Evolutionary conservation across 1,139 yeast species (phyloP).

Genomic region (Lizanozyma gosingica): DNA sequence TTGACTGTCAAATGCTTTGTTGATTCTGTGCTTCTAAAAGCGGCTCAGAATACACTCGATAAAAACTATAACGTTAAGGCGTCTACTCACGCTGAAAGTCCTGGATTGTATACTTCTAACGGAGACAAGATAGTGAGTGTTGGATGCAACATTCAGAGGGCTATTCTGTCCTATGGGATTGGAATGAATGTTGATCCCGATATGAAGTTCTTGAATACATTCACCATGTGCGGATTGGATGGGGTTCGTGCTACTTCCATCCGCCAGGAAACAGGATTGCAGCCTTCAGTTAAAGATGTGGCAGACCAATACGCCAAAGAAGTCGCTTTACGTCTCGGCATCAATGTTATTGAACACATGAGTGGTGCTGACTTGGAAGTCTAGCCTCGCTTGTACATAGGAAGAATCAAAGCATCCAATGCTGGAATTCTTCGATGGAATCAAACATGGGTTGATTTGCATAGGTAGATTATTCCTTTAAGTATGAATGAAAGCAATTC

Average conservation of each 20-base stretch:
- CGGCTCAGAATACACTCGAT: conserved; percentile 47
- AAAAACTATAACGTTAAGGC: conserved; percentile 33
- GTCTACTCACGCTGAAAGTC: conserved; percentile 53
- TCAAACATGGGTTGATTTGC: no score
- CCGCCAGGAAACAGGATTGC: conserved; percentile 11
- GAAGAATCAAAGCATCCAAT: no score
- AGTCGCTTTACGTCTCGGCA: conserved; percentile 40
- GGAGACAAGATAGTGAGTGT: conserved; percentile 72
- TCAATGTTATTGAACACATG: conserved; percentile 34
- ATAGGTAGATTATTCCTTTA: no score
- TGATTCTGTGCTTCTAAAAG: conserved; percentile 51
- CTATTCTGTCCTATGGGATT: conserved; percentile 84
- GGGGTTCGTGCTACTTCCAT: conserved; percentile 39
- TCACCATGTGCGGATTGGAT: conserved; percentile 83
- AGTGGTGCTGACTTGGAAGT: background rate
- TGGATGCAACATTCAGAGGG: conserved; percentile 79
- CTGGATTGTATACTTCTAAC: conserved; percentile 78
- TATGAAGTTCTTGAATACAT: conserved; percentile 55
- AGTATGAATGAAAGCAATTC: no score
- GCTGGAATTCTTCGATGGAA: no score
- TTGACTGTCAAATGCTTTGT: conserved; percentile 73
- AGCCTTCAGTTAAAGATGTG: conserved; percentile 29
- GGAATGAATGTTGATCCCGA: conserved; percentile 76
- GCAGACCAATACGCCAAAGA: conserved; percentile 45
- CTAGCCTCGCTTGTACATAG: background rate